Conservation (phyloP, 2,329 filamentous ascomycete species). For the Aspergillus transmontanensis region DNA sequence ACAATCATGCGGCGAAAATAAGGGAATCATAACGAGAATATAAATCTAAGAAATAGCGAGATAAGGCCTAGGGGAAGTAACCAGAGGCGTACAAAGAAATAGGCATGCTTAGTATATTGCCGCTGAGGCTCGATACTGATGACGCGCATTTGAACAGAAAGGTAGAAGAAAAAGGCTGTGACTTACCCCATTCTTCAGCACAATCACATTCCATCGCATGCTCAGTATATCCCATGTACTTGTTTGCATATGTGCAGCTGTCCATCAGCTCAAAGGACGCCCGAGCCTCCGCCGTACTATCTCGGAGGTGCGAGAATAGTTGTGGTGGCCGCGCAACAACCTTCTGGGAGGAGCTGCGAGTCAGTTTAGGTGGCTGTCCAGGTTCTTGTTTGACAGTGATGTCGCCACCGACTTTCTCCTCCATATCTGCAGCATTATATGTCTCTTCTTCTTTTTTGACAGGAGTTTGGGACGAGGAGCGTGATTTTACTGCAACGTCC, state of each 20-base stretch:
- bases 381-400: constrained; percentile 48
- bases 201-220: constrained; percentile 96
- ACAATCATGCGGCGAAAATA: neutral
- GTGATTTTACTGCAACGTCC: constrained; percentile 25
- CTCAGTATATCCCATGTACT: constrained; percentile 86
- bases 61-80: neutral
- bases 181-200: constrained; percentile 89
- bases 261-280: constrained; percentile 77
- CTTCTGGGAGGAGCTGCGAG: constrained; percentile 75
- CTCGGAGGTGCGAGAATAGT: constrained; percentile 73
- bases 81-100: neutral
- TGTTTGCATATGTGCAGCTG: constrained; percentile 88
- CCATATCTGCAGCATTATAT: constrained; percentile 9
- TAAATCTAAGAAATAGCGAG: neutral
- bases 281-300: constrained; percentile 76
- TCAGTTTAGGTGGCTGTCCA: constrained; percentile 69
- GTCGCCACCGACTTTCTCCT: constrained; percentile 30
- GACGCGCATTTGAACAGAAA: neutral
- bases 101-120: neutral
- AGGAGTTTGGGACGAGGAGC: constrained; percentile 25
- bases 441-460: constrained; percentile 36
- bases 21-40: no score
- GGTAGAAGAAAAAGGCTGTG: constrained; percentile 28
- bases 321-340: constrained; percentile 62
- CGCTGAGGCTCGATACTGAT: neutral